Base-by-base conservation (phyloP, 2,329 filamentous ascomycete species). In the Phialophora tarda region DNA sequence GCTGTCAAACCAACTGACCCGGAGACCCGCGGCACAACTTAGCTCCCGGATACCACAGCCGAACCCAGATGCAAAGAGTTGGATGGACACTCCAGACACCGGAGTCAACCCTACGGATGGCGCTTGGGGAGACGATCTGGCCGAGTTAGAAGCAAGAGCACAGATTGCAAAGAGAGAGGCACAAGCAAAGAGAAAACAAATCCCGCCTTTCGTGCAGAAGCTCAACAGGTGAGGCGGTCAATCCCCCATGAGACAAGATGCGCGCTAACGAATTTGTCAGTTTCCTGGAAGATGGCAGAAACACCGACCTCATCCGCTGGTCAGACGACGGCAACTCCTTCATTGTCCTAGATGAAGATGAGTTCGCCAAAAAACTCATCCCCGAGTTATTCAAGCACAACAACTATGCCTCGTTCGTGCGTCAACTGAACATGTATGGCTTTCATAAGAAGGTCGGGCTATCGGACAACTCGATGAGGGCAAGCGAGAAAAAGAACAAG, bases 151-250 rank as follows among this genome's bases (percentile, higher is more conserved):
- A 75, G 88, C 90, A 76, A 88, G 88, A 78, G 93, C 93, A 24
- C 84, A 89, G 70, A 82, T 90, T 68, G 93, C 93, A 8, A 97
- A 96, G 82, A 88, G 89, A 75, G 95, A 98, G 65, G 90, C 93
- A 0, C 91, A 93, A 76, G 86, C 89, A 17, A 98, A 97, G 79
- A 85, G 93, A 74, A 98, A 98, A 79, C 91, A 96, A 75, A 98
- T 99, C 11, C 94, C 95, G 0, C 94, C 95, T 0, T 99, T 99
- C 82, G 93, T 99, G 51, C 93, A 97, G 78, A 99, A 99, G 77
- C 81, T 99, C 63, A 96, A 93, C 88, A 98, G 94, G 94, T 96
- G 82, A 81, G 86, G 38, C 60, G 58, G 76, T 59, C n/a, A 71
- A 62, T 32, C 30, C 26, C n/a, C 11, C 34, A 12, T 24, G 21